Evolutionary conservation across 306 rosid species (phyloP), one percentile per base, ranked within the genome.

Genomic region (Prunus dulcis): DNA sequence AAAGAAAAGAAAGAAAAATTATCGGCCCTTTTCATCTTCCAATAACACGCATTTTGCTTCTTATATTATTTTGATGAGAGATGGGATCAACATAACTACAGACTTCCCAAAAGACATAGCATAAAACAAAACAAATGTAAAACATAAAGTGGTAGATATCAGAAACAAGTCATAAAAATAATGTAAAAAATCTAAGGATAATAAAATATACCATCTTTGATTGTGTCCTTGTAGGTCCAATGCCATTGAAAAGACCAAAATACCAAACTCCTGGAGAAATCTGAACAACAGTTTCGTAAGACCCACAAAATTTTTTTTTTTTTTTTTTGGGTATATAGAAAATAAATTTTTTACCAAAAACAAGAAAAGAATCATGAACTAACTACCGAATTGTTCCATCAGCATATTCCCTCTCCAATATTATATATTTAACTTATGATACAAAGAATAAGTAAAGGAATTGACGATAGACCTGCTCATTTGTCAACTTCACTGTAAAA

Each of bases 181-280:
- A 50, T 10, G 10, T 53, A 19, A 38, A 17, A 19, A 27, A 2
- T 4, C 32, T 5, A 32, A 19, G 14, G 11, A 22, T 43, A 30
- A 20, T 46, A 64, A 78, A 73, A 63, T 76, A 55, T 89, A 95
- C 98, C 99, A 95, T 95, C 83, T 91, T 95, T 8, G 97, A 89
- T 72, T 95, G 99, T 34, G 99, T 89, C 82, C 98, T 88, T 60
- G 90, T 66, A 58, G 90, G 72, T 81, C 98, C 99, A 71, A 92
- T 83, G 78, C 99, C 99, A 62, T 95, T 95, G 90, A 95, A 95
- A 73, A 95, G 85, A 76, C 99, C 99, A 64, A 95, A 87, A 81
- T 90, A 92, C 93, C 97, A 95, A 78, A 86, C 92, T 69, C 99
- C 99, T 79, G 98, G 88, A 86, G 97, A 82, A 87, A 95, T 92